phyloP scores from a whole-genome alignment of 2,329 filamentous ascomycete species.

The Tolypocladium guangdongense region DNA sequence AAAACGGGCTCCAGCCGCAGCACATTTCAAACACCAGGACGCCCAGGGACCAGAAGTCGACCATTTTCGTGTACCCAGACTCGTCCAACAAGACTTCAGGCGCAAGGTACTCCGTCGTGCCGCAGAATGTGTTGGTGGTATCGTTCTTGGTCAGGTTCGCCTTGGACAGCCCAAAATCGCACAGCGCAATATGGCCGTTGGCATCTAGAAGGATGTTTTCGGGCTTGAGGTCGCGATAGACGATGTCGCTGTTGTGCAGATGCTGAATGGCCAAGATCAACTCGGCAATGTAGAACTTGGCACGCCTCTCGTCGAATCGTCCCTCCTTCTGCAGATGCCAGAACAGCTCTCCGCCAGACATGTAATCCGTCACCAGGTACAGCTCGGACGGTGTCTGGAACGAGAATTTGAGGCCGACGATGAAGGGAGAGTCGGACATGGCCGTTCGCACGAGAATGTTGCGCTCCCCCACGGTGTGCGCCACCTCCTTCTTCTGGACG shows the following conservation, averaged over 20 bases:
- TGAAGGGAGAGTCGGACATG: slow-evolving; percentile 92
- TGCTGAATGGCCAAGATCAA: slow-evolving; percentile 92
- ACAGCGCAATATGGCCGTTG: slow-evolving; percentile 94
- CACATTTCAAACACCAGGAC: slow-evolving; percentile 99
- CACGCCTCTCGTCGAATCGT: slow-evolving; percentile 84
- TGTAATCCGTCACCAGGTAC: slow-evolving; percentile 98
- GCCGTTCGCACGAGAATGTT: slow-evolving; percentile 96
- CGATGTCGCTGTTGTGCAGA: slow-evolving; percentile 92
- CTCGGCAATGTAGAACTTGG: slow-evolving; percentile 98
- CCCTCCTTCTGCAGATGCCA: slow-evolving; percentile 98
- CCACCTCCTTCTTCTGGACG: slow-evolving; percentile 98
- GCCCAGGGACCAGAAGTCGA: slow-evolving; percentile 97
- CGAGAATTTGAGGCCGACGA: slow-evolving; percentile 95
- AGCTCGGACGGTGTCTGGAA: slow-evolving; percentile 96
- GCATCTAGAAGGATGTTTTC: slow-evolving; percentile 96
- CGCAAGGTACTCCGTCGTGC: slow-evolving; percentile 93
- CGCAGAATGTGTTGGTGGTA: slow-evolving; percentile 97
- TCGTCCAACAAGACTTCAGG: slow-evolving; percentile 93
- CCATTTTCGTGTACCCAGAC: slow-evolving; percentile 98
- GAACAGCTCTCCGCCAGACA: slow-evolving; percentile 97
- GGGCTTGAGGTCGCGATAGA: slow-evolving; percentile 93
- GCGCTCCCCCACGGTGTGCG: slow-evolving; percentile 90
- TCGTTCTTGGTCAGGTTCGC: slow-evolving; percentile 95
- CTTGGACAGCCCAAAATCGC: slow-evolving; percentile 95
- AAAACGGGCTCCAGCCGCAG: slow-evolving; percentile 98